A percentile compares a stretch with the other conserved stretches of the same genome.
These are phyloP conservation scores for Drosera capensis DNA, from an alignment of 148 eudicot species.

Conservation along the genomic window DNA sequence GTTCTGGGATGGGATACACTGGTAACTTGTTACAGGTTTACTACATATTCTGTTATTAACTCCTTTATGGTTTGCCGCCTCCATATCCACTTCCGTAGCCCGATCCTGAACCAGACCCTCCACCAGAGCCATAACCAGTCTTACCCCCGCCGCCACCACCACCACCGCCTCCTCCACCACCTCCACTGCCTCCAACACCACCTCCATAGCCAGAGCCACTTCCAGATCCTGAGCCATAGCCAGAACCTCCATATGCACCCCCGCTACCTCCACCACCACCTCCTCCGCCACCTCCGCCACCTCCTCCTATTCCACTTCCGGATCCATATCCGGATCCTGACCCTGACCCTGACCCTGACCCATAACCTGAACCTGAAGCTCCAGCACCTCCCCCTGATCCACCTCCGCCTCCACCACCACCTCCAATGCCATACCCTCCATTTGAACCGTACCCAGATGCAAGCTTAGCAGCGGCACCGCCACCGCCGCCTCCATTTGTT, in stretches of 20 bases:
- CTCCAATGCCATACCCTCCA: conserved; percentile 15
- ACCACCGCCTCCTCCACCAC: conserved; percentile 16
- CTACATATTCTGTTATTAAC: not conserved
- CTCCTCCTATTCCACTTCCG: conserved; percentile 21
- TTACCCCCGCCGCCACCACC: conserved; percentile 13
- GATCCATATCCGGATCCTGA: conserved; percentile 20
- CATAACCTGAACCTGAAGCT: conserved; percentile 13
- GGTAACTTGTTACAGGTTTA: too few species aligned
- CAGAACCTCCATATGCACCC: conserved; percentile 16
- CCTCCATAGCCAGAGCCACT: conserved; percentile 15
- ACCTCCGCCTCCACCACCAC: conserved; percentile 15
- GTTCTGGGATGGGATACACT: too few species aligned
- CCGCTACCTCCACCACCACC: conserved; percentile 20
- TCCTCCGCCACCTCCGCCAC: conserved; percentile 20
- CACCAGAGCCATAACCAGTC: conserved; percentile 8
- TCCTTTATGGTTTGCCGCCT: too few species aligned
- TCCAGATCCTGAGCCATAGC: conserved; percentile 21
- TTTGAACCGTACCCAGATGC: conserved; percentile 10
- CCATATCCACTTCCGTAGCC: conserved; percentile 10
- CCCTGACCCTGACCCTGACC: conserved; percentile 23
- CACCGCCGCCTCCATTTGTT: conserved; percentile 1
- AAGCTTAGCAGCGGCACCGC: conserved; percentile 3
- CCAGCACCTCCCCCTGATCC: conserved; percentile 14
- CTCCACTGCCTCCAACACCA: conserved; percentile 13
- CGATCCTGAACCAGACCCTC: conserved; percentile 7